A percentile compares a stretch with the other conserved stretches of the same genome.
phyloP scores from a whole-genome alignment of 768 basidiomycete genomes.

The Rhizopogon vulgaris region DNA sequence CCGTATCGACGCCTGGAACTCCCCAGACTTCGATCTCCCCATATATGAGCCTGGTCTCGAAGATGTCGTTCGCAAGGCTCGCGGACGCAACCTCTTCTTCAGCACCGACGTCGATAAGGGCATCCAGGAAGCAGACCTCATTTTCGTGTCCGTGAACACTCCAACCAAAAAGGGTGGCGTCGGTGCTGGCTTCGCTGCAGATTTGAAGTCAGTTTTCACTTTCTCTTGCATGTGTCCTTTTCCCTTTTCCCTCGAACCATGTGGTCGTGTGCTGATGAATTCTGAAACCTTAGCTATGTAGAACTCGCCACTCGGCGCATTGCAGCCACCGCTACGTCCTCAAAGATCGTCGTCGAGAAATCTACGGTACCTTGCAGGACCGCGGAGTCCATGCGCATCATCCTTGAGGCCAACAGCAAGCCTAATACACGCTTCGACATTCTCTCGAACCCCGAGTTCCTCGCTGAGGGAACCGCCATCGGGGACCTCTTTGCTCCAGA shows the following conservation, averaged over 20 bases:
- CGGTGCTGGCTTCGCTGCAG: conserved; percentile 96
- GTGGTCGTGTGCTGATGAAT: neutral
- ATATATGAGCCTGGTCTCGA: conserved; percentile 98
- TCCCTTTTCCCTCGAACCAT: conserved; percentile 5
- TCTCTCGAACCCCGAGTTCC: conserved; percentile 98
- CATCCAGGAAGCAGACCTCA: conserved; percentile 92
- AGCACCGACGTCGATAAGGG: conserved; percentile 90
- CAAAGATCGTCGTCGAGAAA: conserved; percentile 99
- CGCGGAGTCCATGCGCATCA: conserved; percentile 98
- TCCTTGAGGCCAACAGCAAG: conserved; percentile 96
- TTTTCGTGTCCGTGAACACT: conserved; percentile 98
- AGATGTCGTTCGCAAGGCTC: conserved; percentile 79
- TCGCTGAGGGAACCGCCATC: conserved; percentile 98
- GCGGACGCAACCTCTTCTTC: conserved; percentile 97
- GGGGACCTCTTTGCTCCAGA: conserved; percentile 83
- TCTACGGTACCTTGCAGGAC: conserved; percentile 99
- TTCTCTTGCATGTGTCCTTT: conserved; percentile 5
- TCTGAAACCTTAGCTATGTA: conserved; percentile 66
- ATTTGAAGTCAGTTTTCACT: conserved; percentile 75
- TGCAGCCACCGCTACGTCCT: conserved; percentile 80
- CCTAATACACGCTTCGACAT: conserved; percentile 91
- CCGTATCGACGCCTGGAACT: conserved; percentile 97
- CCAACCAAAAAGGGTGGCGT: conserved; percentile 98
- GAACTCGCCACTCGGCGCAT: conserved; percentile 96
- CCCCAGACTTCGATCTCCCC: conserved; percentile 73